Conservation (phyloP, 768 basidiomycete species). For the Pisolithus tinctorius region DNA sequence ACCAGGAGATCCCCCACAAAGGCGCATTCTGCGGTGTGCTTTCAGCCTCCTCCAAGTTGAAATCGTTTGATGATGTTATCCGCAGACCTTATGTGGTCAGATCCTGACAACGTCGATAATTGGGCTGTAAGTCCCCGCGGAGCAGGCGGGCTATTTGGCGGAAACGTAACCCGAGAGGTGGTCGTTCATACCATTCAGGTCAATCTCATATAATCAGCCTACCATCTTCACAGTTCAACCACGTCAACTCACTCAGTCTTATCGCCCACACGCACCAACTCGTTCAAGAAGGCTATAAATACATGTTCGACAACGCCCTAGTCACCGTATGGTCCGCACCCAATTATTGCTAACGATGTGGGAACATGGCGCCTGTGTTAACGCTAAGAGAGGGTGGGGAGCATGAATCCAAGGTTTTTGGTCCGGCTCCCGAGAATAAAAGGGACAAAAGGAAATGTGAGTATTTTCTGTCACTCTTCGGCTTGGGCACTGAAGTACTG, state of each 20-base stretch:
- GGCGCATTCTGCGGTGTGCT: conserved; percentile 89
- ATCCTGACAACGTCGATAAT: conserved; percentile 89
- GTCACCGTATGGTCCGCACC: conserved; percentile 93
- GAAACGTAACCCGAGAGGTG: conserved; percentile 78
- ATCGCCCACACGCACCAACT: conserved; percentile 96
- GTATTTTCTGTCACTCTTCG: conserved; percentile 13
- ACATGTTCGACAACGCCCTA: conserved; percentile 91
- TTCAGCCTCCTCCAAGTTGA: background rate
- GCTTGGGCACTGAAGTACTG: too few relatives aligned
- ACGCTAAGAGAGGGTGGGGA: conserved; percentile 64
- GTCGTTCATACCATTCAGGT: conserved; percentile 5
- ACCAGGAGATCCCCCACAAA: conserved; percentile 98
- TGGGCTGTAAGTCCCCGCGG: conserved; percentile 98
- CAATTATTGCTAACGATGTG: conserved; percentile 81
- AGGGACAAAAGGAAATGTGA: conserved; percentile 74
- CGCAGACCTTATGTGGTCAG: conserved; percentile 96
- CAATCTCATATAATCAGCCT: background rate
- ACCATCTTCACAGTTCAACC: conserved; percentile 65
- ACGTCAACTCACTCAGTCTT: conserved; percentile 78
- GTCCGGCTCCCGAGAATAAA: conserved; percentile 85
- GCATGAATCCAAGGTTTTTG: conserved; percentile 66
- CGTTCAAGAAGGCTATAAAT: conserved; percentile 93
- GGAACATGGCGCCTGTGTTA: conserved; percentile 89
- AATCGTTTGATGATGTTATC: background rate
- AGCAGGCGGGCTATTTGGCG: conserved; percentile 93